Conservation (phyloP, 2,329 filamentous ascomycete species). For the Achaetomium macrosporum region DNA sequence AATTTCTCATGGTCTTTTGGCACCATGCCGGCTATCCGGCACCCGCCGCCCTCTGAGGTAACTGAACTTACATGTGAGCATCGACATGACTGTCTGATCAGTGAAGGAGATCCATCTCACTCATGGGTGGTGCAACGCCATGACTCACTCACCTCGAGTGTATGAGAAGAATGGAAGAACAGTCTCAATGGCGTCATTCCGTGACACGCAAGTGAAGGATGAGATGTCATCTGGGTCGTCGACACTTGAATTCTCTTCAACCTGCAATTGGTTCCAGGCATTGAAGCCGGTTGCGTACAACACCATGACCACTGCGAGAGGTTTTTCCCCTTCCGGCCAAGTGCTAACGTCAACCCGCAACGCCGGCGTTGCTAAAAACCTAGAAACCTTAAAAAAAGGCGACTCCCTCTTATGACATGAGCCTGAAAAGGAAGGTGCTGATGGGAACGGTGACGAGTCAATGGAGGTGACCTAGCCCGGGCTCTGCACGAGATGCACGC, state of each 20-base stretch:
- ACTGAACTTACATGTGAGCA: not conserved
- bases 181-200: conserved; percentile 30
- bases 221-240: conserved; percentile 41
- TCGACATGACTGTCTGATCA: not conserved
- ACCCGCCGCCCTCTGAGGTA: conserved; percentile 6
- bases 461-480: not conserved
- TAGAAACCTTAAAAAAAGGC: not conserved
- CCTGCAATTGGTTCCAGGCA: conserved; percentile 50
- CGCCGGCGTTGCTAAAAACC: not conserved
- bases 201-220: conserved; percentile 40
- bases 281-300: conserved; percentile 54
- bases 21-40: conserved; percentile 17
- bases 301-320: conserved; percentile 33
- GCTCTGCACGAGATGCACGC: not conserved
- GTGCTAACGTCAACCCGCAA: not conserved
- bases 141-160: conserved; percentile 40
- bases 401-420: not conserved
- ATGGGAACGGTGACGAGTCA: conserved; percentile 6
- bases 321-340: not conserved
- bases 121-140: too few relatives aligned
- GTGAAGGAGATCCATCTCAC: not conserved
- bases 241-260: conserved; percentile 23
- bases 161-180: conserved; percentile 37
- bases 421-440: conserved; percentile 6
- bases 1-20: conserved; percentile 14